Evolutionary conservation across 2,329 filamentous ascomycete species (phyloP), one percentile per base, ranked within the genome.

Genomic region (Cercospora citrullina): DNA sequence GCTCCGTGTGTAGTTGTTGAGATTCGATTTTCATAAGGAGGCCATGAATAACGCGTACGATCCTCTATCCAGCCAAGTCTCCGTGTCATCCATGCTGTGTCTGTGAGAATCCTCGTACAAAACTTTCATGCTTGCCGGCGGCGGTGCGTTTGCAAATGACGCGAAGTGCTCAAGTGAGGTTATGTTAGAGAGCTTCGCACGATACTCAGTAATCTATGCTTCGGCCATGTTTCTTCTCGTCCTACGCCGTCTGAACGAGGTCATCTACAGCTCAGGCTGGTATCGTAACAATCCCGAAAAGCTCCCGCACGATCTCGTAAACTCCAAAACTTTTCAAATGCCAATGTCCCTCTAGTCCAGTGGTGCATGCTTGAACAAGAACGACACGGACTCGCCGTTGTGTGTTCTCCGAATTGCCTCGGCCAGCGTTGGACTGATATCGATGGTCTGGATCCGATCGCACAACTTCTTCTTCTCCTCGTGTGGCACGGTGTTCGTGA

Each of bases 401-500:
- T 90, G 89, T 21, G 89, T 91, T 75, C 89, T 82, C 64, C 88
- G 84, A 73, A 90, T 90, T 12, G 89, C 89, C 80, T 90, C 89
- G n/a, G 88, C 89, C 67, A 91, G 83, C 77, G 93, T 97, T 51
- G 92, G 91, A 75, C 91, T 93, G 74, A 97, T 92, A 80, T 97
- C 94, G 78, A 97, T 96, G 66, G 94, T 94, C 80, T 93, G 90
- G 71, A 97, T 87, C 80, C 91, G 90, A 67, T 89, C 86, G 81
- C 94, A 96, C 51, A 85, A 81, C 76, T 90, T 88, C 78, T 91
- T 90, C 85, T 96, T 94, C 78, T 93, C 91, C 71, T 89, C 87
- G 72, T 93, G 87, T 4, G 91, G 91, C 12, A 94, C 91, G 1
- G 91, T 97, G 81, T 97, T 97, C 60, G 94, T 97, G 39, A 96